Evolutionary conservation across 2,329 filamentous ascomycete species (phyloP), one percentile per base, ranked within the genome.

Genomic region (Paecilomyces sp.): DNA sequence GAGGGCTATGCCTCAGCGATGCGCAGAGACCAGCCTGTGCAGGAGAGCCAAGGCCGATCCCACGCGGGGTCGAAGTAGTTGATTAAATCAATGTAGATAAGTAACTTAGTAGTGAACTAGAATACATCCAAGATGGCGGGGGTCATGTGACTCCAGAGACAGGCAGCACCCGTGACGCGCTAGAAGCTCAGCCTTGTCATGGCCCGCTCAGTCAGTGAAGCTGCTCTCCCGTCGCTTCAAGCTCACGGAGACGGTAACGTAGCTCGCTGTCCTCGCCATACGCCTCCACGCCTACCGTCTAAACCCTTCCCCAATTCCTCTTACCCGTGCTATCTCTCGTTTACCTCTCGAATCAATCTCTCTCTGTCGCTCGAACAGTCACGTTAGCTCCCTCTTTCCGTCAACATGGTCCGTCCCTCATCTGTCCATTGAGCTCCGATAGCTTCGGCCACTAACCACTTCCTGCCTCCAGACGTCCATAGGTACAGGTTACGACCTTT

Each of bases 401-500:
- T 30, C 54, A 60, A 50, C 41, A 61, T 61, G 57, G 56, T 57
- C 60, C 54, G 58, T 62, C 57, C 57, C 51, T 41, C 52, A 18
- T 34, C 36, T 58, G 25, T 33, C 24, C 33, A 15, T 56, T 53
- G 52, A 60, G 56, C 28, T 50, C 41, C 25, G 18, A 50, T 24
- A 50, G 30, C 28, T 22, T n/a, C 31, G 31, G 7, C 18, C 15
- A 18, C 41, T 47, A 47, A 47, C 7, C 41, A 47, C 31, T 36
- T 51, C 41, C 31, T 18, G 22, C 41, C 41, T 55, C 30, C 63
- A 99, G 94, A 99, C 94, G 73, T 99, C 94, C 74, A 99, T 99
- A 89, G 94, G 94, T 75, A 99, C 94, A 72, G 94, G 94, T 74
- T 99, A 99, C 82, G 94, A 99, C 86, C 89, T 99, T 72, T 91